Evolutionary conservation across 2,329 filamentous ascomycete genomes (phyloP).

Genomic region (Phialocephala sp.): DNA sequence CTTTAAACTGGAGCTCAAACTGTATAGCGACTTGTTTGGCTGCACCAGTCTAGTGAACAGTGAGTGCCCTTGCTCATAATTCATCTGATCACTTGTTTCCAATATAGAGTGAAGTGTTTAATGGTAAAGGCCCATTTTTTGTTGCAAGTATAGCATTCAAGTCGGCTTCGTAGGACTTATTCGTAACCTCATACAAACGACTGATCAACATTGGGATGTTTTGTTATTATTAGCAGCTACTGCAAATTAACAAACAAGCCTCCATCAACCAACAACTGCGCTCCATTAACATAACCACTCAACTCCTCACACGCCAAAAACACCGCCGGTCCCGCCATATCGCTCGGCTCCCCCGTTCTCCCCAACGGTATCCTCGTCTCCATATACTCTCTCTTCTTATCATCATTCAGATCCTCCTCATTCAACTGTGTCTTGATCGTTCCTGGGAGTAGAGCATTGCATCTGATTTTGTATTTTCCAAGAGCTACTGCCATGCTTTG

Average conservation of each 20-base stretch:
- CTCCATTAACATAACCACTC: constrained; percentile 81
- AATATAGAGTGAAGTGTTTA: too few relatives aligned
- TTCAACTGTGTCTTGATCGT: constrained; percentile 86
- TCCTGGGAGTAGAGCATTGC: constrained; percentile 83
- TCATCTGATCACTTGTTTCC: too few relatives aligned
- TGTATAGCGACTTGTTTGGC: too few relatives aligned
- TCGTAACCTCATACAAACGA: neutral
- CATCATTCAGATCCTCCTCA: constrained; percentile 78
- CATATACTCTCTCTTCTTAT: constrained; percentile 76
- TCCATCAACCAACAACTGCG: constrained; percentile 85
- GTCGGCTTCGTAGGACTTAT: neutral
- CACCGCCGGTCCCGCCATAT: constrained; percentile 83
- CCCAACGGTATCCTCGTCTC: constrained; percentile 81
- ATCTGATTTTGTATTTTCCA: constrained; percentile 76
- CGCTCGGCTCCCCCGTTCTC: constrained; percentile 71
- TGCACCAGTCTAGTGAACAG: too few relatives aligned
- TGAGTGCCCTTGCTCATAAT: too few relatives aligned
- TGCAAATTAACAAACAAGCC: constrained; percentile 90
- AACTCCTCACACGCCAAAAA: constrained; percentile 82
- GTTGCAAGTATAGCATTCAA: too few relatives aligned
- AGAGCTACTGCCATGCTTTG: constrained; percentile 82
- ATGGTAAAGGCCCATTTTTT: too few relatives aligned
- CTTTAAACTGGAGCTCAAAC: too few relatives aligned
- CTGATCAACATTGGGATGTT: too few relatives aligned
- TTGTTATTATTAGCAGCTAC: constrained; percentile 49